These are phyloP conservation scores for Ophiosphaerella herpotricha DNA, from an alignment of 2,329 filamentous ascomycete genomes.

Conservation along the genomic window DNA sequence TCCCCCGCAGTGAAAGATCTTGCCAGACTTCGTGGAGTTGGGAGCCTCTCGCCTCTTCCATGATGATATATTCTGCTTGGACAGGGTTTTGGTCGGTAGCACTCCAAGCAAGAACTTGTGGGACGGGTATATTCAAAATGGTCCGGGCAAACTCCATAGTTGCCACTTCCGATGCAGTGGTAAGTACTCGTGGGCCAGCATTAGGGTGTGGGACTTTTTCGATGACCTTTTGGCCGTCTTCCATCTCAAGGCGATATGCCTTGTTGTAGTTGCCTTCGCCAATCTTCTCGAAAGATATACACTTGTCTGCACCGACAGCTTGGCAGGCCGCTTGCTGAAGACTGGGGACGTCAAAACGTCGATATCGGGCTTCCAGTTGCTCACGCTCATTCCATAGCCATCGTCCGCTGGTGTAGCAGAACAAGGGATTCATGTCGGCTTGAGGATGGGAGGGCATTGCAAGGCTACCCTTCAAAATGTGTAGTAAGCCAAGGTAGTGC, in stretches of 20 bases:
- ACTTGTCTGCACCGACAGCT: slow-evolving; percentile 15
- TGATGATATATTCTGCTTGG: slow-evolving; percentile 38
- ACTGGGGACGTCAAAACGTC: slow-evolving; percentile 20
- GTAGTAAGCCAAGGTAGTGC: no score
- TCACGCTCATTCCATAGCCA: slow-evolving; percentile 29
- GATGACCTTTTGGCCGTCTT: slow-evolving; percentile 20
- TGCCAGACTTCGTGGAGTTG: slow-evolving; percentile 30
- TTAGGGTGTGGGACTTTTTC: slow-evolving; percentile 28
- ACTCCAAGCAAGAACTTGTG: slow-evolving; percentile 30
- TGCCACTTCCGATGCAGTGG: slow-evolving; percentile 15
- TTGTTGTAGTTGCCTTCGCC: no score
- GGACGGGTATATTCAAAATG: slow-evolving; percentile 30
- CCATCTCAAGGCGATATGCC: no score
- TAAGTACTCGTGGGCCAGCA: slow-evolving; percentile 17
- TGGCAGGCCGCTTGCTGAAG: slow-evolving; percentile 22
- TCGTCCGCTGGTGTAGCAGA: slow-evolving; percentile 29
- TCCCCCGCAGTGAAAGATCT: slow-evolving; percentile 21
- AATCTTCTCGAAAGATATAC: slow-evolving; percentile 22
- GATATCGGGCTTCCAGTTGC: slow-evolving; percentile 24
- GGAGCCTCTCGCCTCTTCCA: slow-evolving; percentile 33
- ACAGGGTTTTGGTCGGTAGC: slow-evolving; percentile 28
- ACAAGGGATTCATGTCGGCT: slow-evolving; percentile 15
- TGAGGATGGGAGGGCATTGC: slow-evolving; percentile 2
- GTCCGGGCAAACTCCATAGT: slow-evolving; percentile 17
- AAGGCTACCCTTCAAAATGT: no score